Evolutionary conservation across 257 asterid genomes (phyloP), one percentile per base, ranked within the genome.

Genomic region (Jacaranda copaia): DNA sequence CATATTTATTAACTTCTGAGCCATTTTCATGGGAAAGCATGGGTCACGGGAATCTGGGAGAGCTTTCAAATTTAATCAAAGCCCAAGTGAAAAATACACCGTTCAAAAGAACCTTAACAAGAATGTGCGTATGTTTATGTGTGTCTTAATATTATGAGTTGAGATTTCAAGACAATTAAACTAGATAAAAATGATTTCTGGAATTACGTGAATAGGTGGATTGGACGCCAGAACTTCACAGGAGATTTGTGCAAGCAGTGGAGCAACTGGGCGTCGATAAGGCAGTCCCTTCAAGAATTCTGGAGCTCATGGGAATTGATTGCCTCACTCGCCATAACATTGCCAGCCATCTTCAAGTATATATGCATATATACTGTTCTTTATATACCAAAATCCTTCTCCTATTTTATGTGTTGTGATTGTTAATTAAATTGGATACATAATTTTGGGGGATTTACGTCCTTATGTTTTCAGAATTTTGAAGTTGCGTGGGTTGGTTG

Each of bases 271-370:
- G 99, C 4, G 92, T 92, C 75, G 99, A 94, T 72, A 94, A 92
- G 87, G 98, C 98, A 6, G 99, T 94, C 65, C 99, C 99, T 78
- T 94, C 99, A 0, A 87, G 96, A 76, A 94, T 94, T 82, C 87
- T 94, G 45, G 99, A 92, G 81, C 91, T 92, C 51, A 94, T 94
- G 99, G 96, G 99, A 72, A 91, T 91, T 39, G 93, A 92, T 82
- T 91, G 98, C 81, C 99, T 94, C 81, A 94, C 99, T 80, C 97
- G 99, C 45, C 99, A 94, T 79, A 92, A 94, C 70, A 88, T 94
- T 64, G 99, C 99, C 0, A 94, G 99, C 79, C 99, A 94, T 91
- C 99, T 94, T 81, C 98, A 94, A 82, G 98, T 94, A 89, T 36
- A 71, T 68, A 39, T 15, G 19, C 20, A 6, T 11, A 5, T 42